Conservation (phyloP, 371 early-diverging fungal species). For the Mucor racemosus region DNA sequence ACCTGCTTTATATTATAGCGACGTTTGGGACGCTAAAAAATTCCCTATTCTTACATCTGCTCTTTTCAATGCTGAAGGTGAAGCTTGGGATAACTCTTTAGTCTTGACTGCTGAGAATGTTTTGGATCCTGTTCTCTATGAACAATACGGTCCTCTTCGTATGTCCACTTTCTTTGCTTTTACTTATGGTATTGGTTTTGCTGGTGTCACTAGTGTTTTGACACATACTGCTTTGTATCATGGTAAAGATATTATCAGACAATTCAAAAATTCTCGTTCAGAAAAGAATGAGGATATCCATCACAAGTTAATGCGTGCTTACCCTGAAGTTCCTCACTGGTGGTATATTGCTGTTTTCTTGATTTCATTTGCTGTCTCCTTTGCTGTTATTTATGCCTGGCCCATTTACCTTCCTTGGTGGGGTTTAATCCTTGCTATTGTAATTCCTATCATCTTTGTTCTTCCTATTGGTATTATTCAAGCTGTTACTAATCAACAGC, state of each 20-base stretch:
- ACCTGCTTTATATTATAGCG: slow-evolving; percentile 72
- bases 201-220: slow-evolving; percentile 68
- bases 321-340: slow-evolving; percentile 75
- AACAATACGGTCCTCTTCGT: slow-evolving; percentile 73
- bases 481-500: slow-evolving; percentile 73
- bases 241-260: slow-evolving; percentile 62
- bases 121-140: slow-evolving; percentile 67
- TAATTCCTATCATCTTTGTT: slow-evolving; percentile 66
- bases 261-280: slow-evolving; percentile 60
- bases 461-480: slow-evolving; percentile 83
- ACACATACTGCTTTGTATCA: slow-evolving; percentile 69
- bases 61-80: slow-evolving; percentile 54
- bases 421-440: slow-evolving; percentile 67
- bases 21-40: slow-evolving; percentile 66
- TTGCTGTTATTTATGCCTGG: slow-evolving; percentile 58
- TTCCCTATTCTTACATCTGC: slow-evolving; percentile 64
- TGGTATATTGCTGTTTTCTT: slow-evolving; percentile 69
- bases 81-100: slow-evolving; percentile 54
- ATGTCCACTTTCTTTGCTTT: slow-evolving; percentile 62
- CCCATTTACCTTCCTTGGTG: slow-evolving; percentile 73
- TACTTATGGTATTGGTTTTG: slow-evolving; percentile 68
- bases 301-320: slow-evolving; percentile 70
- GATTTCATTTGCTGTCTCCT: slow-evolving; percentile 45
- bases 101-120: slow-evolving; percentile 60
- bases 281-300: slow-evolving; percentile 68